A percentile compares a stretch with the other conserved stretches of the same genome.
Conservation (phyloP, 169 alveolate species). For the Cryptosporidium ryanae region DNA sequence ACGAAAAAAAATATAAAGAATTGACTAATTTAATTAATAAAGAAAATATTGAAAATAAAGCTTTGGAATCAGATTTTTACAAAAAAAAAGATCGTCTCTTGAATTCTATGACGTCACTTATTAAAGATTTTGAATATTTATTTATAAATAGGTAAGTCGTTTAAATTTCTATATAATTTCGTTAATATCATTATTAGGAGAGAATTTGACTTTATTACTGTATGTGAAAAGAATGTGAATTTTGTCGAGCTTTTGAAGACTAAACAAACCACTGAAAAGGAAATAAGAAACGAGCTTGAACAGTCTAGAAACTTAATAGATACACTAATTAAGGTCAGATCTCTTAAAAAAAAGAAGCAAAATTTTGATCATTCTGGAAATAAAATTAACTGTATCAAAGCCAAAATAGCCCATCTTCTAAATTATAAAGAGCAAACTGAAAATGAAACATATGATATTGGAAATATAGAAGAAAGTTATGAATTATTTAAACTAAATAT, state of each 20-base stretch:
- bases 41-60: slow-evolving; percentile 24
- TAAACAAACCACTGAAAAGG: background rate
- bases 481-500: background rate
- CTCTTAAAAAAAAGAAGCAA: background rate
- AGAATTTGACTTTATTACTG: background rate
- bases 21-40: slow-evolving; percentile 50
- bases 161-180: background rate
- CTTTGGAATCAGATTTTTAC: slow-evolving; percentile 41
- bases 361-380: background rate
- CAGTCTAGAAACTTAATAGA: slow-evolving; percentile 4
- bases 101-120: background rate
- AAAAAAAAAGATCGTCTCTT: slow-evolving; percentile 4
- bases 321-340: slow-evolving; percentile 9
- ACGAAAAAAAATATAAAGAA: slow-evolving; percentile 41
- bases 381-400: background rate
- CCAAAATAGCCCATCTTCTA: background rate
- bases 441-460: background rate
- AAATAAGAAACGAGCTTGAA: background rate
- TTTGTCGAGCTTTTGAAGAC: background rate
- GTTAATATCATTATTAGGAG: background rate
- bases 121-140: slow-evolving; percentile 27
- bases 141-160: slow-evolving; percentile 41
- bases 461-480: slow-evolving; percentile 3
- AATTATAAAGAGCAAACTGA: background rate
- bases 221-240: background rate